Conservation (phyloP, 2,329 filamentous ascomycete species). For the Cephalotrichum gorgonifer region DNA sequence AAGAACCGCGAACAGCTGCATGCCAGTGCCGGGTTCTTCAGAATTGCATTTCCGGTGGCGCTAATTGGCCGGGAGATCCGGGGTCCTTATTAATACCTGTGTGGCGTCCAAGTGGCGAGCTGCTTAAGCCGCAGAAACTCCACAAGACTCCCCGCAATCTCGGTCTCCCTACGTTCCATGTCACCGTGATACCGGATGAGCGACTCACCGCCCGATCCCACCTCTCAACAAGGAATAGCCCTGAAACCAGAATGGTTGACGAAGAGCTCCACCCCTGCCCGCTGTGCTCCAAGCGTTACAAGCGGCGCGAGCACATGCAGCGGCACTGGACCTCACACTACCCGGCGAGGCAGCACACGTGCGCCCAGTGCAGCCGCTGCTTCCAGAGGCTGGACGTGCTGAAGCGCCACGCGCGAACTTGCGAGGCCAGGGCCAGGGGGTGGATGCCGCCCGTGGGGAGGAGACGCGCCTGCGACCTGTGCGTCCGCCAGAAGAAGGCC, state of each 20-base stretch:
- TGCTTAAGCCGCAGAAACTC: not conserved
- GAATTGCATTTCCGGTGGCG: not conserved
- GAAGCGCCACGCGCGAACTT: conserved; percentile 22
- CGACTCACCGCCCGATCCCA: not conserved
- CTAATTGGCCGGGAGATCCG: not conserved
- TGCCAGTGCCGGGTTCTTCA: not conserved
- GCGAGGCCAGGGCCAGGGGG: conserved; percentile 12
- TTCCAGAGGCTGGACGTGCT: conserved; percentile 26
- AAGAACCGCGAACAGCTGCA: not conserved
- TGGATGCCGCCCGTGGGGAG: conserved; percentile 10
- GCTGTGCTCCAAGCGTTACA: conserved; percentile 22
- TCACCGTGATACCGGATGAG: not conserved
- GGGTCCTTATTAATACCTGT: not conserved
- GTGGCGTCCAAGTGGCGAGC: not conserved
- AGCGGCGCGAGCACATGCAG: conserved; percentile 23
- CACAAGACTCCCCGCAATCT: not conserved
- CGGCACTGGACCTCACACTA: conserved; percentile 22
- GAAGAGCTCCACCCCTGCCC: conserved; percentile 16
- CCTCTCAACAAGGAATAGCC: too few relatives aligned
- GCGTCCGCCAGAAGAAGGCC: conserved; percentile 65
- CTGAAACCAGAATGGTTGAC: not conserved
- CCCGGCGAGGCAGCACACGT: conserved; percentile 19
- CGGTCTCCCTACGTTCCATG: not conserved
- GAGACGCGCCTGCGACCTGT: conserved; percentile 28
- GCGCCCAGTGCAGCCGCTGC: conserved; percentile 17